phyloP scores from a whole-genome alignment of 345 rosid species.

The Diplotaxis tenuifolia region DNA sequence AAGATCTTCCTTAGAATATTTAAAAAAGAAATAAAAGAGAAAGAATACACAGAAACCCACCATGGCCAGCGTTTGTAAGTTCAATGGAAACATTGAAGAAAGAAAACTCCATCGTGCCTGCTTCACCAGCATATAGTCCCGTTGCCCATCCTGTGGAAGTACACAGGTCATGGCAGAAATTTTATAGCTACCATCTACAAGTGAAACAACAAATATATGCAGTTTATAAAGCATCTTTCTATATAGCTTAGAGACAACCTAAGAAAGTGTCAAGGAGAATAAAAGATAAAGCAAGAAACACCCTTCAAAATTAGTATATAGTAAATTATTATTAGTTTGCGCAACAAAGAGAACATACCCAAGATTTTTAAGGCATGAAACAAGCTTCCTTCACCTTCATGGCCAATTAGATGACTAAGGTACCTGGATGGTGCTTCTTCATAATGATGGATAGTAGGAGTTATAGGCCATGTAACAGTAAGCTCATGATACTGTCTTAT shows the following conservation, averaged over 20 bases:
- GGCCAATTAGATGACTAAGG: conserved; percentile 77
- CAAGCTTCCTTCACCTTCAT: conserved; percentile 89
- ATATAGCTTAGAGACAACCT: background rate
- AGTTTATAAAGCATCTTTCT: background rate
- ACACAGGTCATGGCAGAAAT: background rate
- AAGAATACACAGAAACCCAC: conserved; percentile 40
- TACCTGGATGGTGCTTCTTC: conserved; percentile 82
- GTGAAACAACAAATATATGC: background rate
- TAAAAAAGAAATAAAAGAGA: background rate
- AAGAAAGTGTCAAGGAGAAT: background rate
- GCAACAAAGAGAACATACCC: conserved; percentile 54
- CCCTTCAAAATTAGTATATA: background rate
- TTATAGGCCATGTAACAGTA: conserved; percentile 66
- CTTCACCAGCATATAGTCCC: conserved; percentile 63
- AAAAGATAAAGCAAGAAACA: background rate
- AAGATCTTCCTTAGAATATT: background rate
- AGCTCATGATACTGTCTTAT: conserved; percentile 69
- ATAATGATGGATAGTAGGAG: conserved; percentile 72
- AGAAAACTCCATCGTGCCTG: conserved; percentile 59
- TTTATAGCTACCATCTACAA: background rate
- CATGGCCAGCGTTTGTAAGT: conserved; percentile 92
- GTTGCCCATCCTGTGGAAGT: conserved; percentile 79
- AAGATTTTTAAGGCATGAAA: conserved; percentile 73
- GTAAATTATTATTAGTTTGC: background rate
- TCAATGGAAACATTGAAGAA: conserved; percentile 64